These are phyloP conservation scores for Kwoniella pini DNA, from an alignment of 768 basidiomycete genomes.

Conservation along the genomic window DNA sequence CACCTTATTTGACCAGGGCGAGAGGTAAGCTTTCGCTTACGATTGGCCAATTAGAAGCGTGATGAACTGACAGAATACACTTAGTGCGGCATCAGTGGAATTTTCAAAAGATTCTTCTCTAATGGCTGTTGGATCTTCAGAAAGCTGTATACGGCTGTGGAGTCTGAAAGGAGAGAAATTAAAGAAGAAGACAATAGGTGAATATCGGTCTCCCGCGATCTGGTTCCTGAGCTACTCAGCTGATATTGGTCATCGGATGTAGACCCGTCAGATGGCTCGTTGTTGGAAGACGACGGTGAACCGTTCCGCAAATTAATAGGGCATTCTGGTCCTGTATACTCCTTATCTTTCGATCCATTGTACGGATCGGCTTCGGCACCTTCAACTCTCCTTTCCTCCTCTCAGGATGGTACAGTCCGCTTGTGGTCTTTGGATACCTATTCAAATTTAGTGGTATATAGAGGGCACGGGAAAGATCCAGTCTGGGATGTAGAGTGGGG, in stretches of 20 bases:
- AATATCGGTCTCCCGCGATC: too few species aligned
- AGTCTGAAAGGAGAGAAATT: conserved; percentile 89
- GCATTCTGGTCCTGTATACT: conserved; percentile 95
- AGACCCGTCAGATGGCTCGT: conserved; percentile 56
- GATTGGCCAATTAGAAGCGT: not conserved
- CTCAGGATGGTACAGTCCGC: conserved; percentile 85
- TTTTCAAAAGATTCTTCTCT: conserved; percentile 90
- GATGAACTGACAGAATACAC: not conserved
- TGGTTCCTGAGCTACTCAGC: too few species aligned
- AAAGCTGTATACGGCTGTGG: conserved; percentile 94
- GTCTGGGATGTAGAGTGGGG: conserved; percentile 99
- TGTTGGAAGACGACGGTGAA: conserved; percentile 76
- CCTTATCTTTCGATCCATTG: conserved; percentile 87
- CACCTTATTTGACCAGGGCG: conserved; percentile 90
- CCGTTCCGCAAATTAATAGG: conserved; percentile 94
- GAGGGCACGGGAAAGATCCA: conserved; percentile 87
- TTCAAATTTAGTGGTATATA: conserved; percentile 87
- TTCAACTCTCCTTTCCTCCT: conserved; percentile 82
- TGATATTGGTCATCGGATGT: too few species aligned
- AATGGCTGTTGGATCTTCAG: conserved; percentile 91
- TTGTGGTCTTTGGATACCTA: conserved; percentile 96
- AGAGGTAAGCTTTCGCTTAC: conserved; percentile 66
- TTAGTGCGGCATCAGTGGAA: conserved; percentile 80
- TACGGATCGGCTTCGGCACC: conserved; percentile 83
- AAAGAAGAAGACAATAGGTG: conserved; percentile 50